These are phyloP conservation scores for Lactifluus rugatus DNA, from an alignment of 768 basidiomycete genomes.

Conservation along the genomic window DNA sequence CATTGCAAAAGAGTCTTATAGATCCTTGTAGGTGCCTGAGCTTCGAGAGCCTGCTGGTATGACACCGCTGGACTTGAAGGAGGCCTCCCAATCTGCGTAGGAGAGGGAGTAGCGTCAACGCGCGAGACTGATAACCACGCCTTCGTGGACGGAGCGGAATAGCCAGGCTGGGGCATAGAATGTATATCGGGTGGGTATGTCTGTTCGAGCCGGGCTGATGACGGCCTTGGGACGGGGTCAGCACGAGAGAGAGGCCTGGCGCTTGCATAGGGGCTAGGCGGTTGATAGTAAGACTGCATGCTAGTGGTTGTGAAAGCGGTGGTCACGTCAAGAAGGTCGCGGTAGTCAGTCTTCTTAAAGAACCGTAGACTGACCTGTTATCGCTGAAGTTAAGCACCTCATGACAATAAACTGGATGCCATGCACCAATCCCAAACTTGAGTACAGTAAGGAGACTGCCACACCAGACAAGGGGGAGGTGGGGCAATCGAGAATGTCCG, in stretches of 20 bases:
- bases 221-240: neutral
- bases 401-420: neutral
- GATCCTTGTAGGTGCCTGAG: neutral
- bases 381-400: neutral
- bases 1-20: conserved; percentile 13
- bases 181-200: neutral
- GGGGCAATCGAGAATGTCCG: neutral
- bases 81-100: neutral
- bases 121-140: neutral
- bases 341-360: neutral
- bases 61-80: neutral
- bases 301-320: neutral
- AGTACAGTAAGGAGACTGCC: neutral
- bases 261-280: conserved; percentile 4
- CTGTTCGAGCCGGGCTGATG: neutral
- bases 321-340: neutral
- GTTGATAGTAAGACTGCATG: conserved; percentile 7
- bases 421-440: neutral
- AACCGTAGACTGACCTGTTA: neutral
- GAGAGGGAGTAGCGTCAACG: neutral
- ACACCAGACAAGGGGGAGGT: neutral
- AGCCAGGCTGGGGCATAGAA: neutral
- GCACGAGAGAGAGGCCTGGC: neutral
- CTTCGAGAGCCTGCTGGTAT: neutral
- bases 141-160: neutral